Percentiles rank a stretch among this genome's conserved stretches.
Evolutionary conservation across 768 basidiomycete genomes (phyloP).

Genomic region (Naematelia encephala): DNA sequence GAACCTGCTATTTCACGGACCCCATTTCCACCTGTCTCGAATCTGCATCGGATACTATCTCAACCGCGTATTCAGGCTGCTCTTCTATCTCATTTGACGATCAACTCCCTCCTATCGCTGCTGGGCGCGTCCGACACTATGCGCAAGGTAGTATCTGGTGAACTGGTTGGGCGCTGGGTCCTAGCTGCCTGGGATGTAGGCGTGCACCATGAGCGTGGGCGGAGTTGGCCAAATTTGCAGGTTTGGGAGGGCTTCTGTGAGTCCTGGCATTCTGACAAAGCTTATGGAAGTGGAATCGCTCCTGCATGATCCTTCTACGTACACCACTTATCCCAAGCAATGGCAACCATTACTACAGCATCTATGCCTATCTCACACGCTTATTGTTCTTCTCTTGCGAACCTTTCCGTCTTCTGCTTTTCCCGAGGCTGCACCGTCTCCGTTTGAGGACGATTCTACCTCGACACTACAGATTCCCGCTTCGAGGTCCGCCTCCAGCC

Average conservation of each 20-base stretch:
- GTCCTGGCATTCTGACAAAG: constrained; percentile 8
- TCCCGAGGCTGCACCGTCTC: constrained; percentile 32
- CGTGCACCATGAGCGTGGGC: constrained; percentile 25
- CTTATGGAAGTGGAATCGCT: constrained; percentile 46
- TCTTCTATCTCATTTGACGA: constrained; percentile 35
- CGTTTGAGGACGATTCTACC: constrained; percentile 41
- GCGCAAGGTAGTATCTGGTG: constrained; percentile 41
- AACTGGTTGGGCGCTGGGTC: constrained; percentile 46
- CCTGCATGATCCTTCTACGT: constrained; percentile 42
- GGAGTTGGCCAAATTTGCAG: constrained; percentile 46
- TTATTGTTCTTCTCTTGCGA: constrained; percentile 47
- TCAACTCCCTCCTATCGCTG: constrained; percentile 45
- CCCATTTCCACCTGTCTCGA: constrained; percentile 3
- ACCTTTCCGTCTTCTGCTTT: constrained; percentile 35
- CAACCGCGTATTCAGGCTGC: constrained; percentile 26
- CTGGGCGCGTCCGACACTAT: constrained; percentile 28
- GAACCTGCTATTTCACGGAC: not conserved
- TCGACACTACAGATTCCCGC: constrained; percentile 9
- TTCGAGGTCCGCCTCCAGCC: constrained; percentile 18
- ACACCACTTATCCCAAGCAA: constrained; percentile 42
- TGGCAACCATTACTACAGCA: constrained; percentile 45
- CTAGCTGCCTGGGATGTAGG: constrained; percentile 40
- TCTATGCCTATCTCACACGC: constrained; percentile 44
- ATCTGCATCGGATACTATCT: constrained; percentile 11
- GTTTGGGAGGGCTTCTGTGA: constrained; percentile 51